phyloP scores from a whole-genome alignment of 164 flowering plant species.

The Tetracentron sinense region DNA sequence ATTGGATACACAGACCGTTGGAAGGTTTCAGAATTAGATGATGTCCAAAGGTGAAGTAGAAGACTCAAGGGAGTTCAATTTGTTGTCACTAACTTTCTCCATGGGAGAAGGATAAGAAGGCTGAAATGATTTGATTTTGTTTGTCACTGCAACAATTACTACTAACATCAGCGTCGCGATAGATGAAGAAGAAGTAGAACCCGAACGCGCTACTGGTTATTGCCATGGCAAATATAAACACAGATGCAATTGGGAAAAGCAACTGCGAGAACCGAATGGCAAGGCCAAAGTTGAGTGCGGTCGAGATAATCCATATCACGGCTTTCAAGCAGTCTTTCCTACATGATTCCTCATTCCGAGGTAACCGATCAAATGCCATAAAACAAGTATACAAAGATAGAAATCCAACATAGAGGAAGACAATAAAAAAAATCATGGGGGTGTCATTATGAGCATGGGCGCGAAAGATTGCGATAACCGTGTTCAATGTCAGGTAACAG shows the following conservation, averaged over 20 bases:
- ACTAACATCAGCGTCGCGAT: background rate
- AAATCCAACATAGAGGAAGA: slow-evolving; percentile 5
- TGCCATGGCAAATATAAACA: background rate
- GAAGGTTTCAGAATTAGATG: no score
- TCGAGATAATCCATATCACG: background rate
- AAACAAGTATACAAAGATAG: background rate
- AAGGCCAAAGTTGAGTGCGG: slow-evolving; percentile 3
- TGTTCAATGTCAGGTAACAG: background rate
- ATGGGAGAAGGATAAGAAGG: no score
- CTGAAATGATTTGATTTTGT: no score
- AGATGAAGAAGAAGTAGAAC: slow-evolving; percentile 5
- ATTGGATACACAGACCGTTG: no score
- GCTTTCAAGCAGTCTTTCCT: slow-evolving; percentile 6
- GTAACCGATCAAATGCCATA: background rate
- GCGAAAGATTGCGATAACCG: background rate
- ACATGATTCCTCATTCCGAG: background rate
- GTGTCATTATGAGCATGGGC: background rate
- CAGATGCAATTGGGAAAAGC: background rate
- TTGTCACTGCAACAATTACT: no score
- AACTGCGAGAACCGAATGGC: slow-evolving; percentile 2
- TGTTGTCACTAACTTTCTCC: no score
- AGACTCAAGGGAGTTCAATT: background rate
- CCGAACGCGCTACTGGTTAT: background rate
- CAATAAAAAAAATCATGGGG: background rate
- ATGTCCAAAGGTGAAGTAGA: background rate